These are phyloP conservation scores for Ascochyta fabae DNA, from an alignment of 2,329 filamentous ascomycete genomes.

Conservation along the genomic window DNA sequence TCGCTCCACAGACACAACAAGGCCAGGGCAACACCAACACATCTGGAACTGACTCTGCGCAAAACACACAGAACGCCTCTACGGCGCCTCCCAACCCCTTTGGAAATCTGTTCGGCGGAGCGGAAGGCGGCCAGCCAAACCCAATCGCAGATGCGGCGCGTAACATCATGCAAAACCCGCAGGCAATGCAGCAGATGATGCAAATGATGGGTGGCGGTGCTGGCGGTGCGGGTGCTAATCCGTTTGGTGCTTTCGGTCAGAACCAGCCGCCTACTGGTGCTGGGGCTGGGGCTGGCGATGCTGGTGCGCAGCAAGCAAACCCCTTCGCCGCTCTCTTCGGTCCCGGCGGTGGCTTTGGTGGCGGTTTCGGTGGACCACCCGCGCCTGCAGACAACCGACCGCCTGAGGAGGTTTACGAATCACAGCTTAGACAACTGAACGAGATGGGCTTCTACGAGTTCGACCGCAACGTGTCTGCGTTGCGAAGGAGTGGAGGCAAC, in stretches of 20 bases:
- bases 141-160: slow-evolving; percentile 57
- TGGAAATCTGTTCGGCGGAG: slow-evolving; percentile 61
- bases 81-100: slow-evolving; percentile 41
- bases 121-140: slow-evolving; percentile 51
- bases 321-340: slow-evolving; percentile 54
- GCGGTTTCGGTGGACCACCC: slow-evolving; percentile 46
- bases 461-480: slow-evolving; percentile 85
- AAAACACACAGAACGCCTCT: slow-evolving; percentile 29
- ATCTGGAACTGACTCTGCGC: slow-evolving; percentile 32
- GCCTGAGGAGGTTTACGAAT: slow-evolving; percentile 90
- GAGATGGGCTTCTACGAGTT: slow-evolving; percentile 99
- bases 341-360: slow-evolving; percentile 51
- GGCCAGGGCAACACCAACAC: slow-evolving; percentile 27
- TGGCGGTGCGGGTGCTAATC: slow-evolving; percentile 48
- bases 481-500: slow-evolving; percentile 87
- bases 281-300: slow-evolving; percentile 42
- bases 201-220: slow-evolving; percentile 61
- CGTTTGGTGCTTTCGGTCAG: slow-evolving; percentile 55
- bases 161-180: slow-evolving; percentile 63
- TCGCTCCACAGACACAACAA: slow-evolving; percentile 39
- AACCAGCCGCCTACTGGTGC: slow-evolving; percentile 42
- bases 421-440: slow-evolving; percentile 90
- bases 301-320: slow-evolving; percentile 34
- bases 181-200: slow-evolving; percentile 60
- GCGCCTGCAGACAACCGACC: slow-evolving; percentile 79